A percentile compares a stretch with the other conserved stretches of the same genome.
Conservation (phyloP, 192 early-diverging fungal genomes). For the Tieghemiomyces parasiticus region DNA sequence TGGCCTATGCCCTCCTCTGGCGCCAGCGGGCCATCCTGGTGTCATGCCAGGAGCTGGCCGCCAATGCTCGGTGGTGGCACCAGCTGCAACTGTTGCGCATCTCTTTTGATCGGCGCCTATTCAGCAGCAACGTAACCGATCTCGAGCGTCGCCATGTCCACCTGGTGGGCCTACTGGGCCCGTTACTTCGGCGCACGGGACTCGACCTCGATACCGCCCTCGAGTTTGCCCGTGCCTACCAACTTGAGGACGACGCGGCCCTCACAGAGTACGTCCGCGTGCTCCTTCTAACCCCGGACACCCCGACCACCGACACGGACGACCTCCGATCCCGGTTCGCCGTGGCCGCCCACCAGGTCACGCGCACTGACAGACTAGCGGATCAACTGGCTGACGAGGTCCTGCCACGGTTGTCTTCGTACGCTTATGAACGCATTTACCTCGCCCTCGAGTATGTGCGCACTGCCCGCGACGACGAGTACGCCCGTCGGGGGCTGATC, state of each 20-base stretch:
- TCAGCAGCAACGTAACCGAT: slow-evolving; percentile 16
- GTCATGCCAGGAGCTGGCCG: slow-evolving; percentile 35
- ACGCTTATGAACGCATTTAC: slow-evolving; percentile 49
- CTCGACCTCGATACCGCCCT: slow-evolving; percentile 41
- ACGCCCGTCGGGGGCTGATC: slow-evolving; percentile 19
- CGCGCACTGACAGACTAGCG: slow-evolving; percentile 41
- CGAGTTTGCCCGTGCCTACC: slow-evolving; percentile 49
- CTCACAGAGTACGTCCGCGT: slow-evolving; percentile 31
- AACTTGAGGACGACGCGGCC: slow-evolving; percentile 34
- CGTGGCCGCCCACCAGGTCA: slow-evolving; percentile 27
- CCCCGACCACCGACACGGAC: slow-evolving; percentile 17
- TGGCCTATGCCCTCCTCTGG: slow-evolving; percentile 40
- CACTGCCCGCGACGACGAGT: slow-evolving; percentile 26
- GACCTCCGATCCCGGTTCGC: slow-evolving; percentile 32
- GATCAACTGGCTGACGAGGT: slow-evolving; percentile 27
- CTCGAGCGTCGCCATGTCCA: slow-evolving; percentile 27
- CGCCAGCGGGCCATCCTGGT: slow-evolving; percentile 45
- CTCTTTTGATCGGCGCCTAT: slow-evolving; percentile 36
- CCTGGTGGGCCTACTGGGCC: slow-evolving; percentile 35
- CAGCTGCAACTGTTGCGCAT: slow-evolving; percentile 45
- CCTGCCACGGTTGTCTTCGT: slow-evolving; percentile 30
- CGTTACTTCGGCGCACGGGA: slow-evolving; percentile 37
- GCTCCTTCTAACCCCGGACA: slow-evolving; percentile 22
- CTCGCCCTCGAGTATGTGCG: slow-evolving; percentile 41
- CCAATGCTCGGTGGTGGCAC: slow-evolving; percentile 48